Base-by-base conservation (phyloP, 192 early-diverging fungal genomes). In the Chytriomyces confervae region DNA sequence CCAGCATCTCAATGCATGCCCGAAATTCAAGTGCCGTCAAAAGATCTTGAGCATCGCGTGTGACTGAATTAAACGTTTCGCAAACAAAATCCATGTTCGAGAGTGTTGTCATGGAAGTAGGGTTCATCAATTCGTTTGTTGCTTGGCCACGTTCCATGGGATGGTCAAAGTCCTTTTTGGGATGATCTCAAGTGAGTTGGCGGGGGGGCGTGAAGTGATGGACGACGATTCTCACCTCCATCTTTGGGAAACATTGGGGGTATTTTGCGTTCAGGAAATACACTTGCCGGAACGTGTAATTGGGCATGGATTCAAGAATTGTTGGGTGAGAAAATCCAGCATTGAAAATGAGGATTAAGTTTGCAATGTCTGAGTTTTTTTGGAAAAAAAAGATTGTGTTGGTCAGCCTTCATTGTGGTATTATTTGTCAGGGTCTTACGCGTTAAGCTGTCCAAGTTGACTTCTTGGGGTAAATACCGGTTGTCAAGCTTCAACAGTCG, bases 271-370 rank as follows among this genome's bases (percentile, higher is more conserved):
- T 76, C 6, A 95, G 81, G 70, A 96, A 97, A 10, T 87, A 84
- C 45, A 93, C 87, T 77, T 96, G 94, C 61, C 83, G 81, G 77
- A 87, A 94, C 3, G 92, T 80, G 80, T 91, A 95, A 50, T 91
- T 85, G 13, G 96, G 96, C 45, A 97, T 61, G 18, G 83, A 85
- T 0, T 68, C 43, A 7, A 94, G 77, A 5, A 90, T 85, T 9
- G 68, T 73, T 6, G 88, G 84, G 66, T 88, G 84, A 3, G 79
- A 66, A 5, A 77, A 69, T 10, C 83, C 87, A 9, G 93, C 92
- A 79, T 97, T 97, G 69, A 94, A 91, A 46, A 95, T 85, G 11
- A 97, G 77, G 43, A 96, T 90, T 0, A 95, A 77, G 75, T 92
- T 82, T 1, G 90, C 91, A 16, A 92, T 92, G 75, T 95, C 92